Evolutionary conservation across 1,284 basidiomycete species (phyloP), one percentile per base, ranked within the genome.

Genomic region (Lentinus polychrous): DNA sequence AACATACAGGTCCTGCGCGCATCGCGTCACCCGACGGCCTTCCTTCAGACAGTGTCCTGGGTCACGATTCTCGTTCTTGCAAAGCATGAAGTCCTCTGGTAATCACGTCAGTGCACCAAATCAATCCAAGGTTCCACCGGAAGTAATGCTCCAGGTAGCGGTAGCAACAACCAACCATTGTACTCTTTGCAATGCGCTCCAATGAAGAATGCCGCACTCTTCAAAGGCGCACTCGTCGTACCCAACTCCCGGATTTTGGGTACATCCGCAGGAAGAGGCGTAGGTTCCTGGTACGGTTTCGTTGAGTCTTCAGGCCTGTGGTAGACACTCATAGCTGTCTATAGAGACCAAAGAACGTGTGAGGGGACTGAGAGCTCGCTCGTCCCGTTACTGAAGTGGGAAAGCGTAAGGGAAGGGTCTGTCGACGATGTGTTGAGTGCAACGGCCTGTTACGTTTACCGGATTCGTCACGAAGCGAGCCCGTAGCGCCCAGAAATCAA

Each of bases 21-120:
- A 99, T 59, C 96, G 79, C 48, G 96, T 99, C 52, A 99, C 95
- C 61, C 92, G 84, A 57, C 96, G 73, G 23, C 96, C 96, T 69
- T 99, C 96, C 75, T 91, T 89, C 68, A 99, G 68, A 70, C 96
- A 99, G 68, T 96, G 92, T 32, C 69, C 92, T 11, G 96, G 92
- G 65, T 97, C 86, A 49, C 79, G 77, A 65, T 81, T 86, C 74
- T 98, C 94, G 43, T 81, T 75, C 75, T 99, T 99, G 81, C 96
- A 99, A 49, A 98, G 86, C 93, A 99, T 97, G 64, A 98, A 99
- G 74, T 99, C 95, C 81, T 97, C 94, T 96, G 63, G 39, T 48
- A 33, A 43, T 36, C 49, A 35, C 41, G 12, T 39, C 15, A 39
- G 33, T 31, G n/a, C 17, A 39, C 39, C 37, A 42, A 40, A 14